A percentile compares a stretch with the other conserved stretches of the same genome.
Conservation (phyloP, 2,329 filamentous ascomycete genomes). For the Ceratocystiopsis sp. region DNA sequence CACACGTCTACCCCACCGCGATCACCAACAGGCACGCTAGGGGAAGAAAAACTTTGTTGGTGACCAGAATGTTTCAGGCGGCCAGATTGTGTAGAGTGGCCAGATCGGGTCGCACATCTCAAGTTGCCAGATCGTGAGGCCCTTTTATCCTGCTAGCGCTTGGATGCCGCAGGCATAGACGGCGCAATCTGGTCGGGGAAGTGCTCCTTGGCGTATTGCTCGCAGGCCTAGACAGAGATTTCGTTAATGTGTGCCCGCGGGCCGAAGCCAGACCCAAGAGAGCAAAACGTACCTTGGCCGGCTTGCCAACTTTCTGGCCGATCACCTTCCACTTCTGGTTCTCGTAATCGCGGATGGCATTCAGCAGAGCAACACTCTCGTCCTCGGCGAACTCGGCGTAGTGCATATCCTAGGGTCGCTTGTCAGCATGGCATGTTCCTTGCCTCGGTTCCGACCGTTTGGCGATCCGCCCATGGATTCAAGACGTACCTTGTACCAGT, state of each 20-base stretch:
- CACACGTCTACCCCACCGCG: too few relatives aligned
- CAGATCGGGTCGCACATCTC: too few relatives aligned
- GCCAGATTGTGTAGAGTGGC: too few relatives aligned
- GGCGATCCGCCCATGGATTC: neutral
- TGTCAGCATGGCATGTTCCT: neutral
- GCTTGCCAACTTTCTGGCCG: constrained; percentile 91
- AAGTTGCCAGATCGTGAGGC: too few relatives aligned
- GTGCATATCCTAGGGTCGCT: constrained; percentile 67
- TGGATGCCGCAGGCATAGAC: constrained; percentile 6
- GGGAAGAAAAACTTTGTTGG: too few relatives aligned
- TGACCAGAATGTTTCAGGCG: too few relatives aligned
- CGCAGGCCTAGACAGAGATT: constrained; percentile 21
- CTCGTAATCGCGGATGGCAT: constrained; percentile 97
- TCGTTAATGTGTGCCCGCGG: neutral
- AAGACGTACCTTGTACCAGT: constrained; percentile 81
- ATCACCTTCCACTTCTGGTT: constrained; percentile 98
- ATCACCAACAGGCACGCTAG: too few relatives aligned
- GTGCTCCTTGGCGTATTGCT: constrained; percentile 91
- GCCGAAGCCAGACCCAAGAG: neutral
- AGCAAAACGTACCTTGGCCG: constrained; percentile 54
- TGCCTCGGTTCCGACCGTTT: neutral
- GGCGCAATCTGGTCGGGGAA: constrained; percentile 33
- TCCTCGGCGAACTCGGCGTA: constrained; percentile 97
- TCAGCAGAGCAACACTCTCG: constrained; percentile 70
- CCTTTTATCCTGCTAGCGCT: too few relatives aligned